Base-by-base conservation (phyloP, 2,329 filamentous ascomycete species). In the Cylindrodendrum hubeiense region DNA sequence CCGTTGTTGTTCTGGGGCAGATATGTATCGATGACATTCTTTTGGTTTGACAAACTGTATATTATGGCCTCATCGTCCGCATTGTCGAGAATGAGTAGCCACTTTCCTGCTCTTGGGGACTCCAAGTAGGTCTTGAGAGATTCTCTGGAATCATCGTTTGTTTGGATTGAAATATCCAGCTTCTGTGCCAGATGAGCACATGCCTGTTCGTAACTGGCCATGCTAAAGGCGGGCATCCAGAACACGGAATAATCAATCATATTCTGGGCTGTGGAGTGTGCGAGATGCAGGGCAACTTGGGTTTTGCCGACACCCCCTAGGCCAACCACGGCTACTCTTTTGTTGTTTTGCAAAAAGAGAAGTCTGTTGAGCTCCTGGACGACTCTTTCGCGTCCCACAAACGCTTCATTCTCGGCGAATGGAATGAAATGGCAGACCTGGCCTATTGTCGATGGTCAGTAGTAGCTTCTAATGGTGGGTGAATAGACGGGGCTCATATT, bases 1-100 rank as follows among this genome's bases (percentile, higher is more conserved):
- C 78, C 78, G 33, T 74, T 57, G 3, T 74, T 63, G 33, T 70
- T 78, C 28, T 65, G 28, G 2, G 79, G 79, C 5, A 81, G 64
- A 41, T 33, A 66, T 12, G 56, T 19, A 2, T 34, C 9, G 6
- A 67, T 44, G 15, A 58, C 37, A 0, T 15, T 2, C 1, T 19
- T 4, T 26, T n/a, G 13, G 10, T 47, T n/a, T 19, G n/a, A 15
- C 1, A 50, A 44, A 2, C 24, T 51, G 12, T 46, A 22, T 17
- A 52, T 33, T 13, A 30, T 60, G 9, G 61, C 39, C 9, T 62
- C 47, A 33, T 75, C 71, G 39, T 76, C 71, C 8, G 70, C 68
- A 19, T 72, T 74, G 28, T 76, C 74, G 5, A 75, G 12, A 7
- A 75, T 44, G 0, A 76, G 63, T 28, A 76, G 58, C 73, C 74